Percentiles rank a stretch among this genome's conserved stretches.
phyloP scores from a whole-genome alignment of 306 rosid genomes.

The Vigna trinervia region DNA sequence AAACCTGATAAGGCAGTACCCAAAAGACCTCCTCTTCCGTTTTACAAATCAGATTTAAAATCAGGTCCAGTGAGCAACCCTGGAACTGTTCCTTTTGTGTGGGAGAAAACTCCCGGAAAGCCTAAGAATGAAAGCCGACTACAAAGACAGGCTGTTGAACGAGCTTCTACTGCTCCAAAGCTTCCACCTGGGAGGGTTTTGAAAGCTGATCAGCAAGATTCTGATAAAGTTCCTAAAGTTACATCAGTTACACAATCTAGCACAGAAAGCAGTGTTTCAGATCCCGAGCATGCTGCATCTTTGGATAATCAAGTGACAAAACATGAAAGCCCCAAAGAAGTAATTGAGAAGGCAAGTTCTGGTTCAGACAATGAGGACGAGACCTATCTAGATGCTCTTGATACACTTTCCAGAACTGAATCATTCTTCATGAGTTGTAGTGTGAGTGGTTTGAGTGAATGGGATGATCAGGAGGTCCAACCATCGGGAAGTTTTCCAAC shows the following conservation, averaged over 20 bases:
- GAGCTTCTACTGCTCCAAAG: slow-evolving; percentile 61
- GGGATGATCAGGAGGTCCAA: slow-evolving; percentile 62
- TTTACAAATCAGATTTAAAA: slow-evolving; percentile 79
- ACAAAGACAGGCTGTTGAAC: slow-evolving; percentile 35
- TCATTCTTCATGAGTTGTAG: slow-evolving; percentile 85
- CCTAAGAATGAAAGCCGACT: slow-evolving; percentile 71
- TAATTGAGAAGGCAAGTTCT: slow-evolving; percentile 42
- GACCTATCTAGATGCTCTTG: slow-evolving; percentile 73
- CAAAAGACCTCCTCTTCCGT: slow-evolving; percentile 67
- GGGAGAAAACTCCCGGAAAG: slow-evolving; percentile 85
- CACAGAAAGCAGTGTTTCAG: slow-evolving; percentile 43
- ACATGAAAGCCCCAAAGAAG: slow-evolving; percentile 45
- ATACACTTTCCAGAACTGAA: slow-evolving; percentile 77
- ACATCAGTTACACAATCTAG: slow-evolving; percentile 46
- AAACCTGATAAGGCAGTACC: slow-evolving; percentile 56
- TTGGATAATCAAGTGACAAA: slow-evolving; percentile 48
- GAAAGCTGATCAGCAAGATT: slow-evolving; percentile 56
- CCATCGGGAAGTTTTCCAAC: slow-evolving; percentile 57
- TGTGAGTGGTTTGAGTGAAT: slow-evolving; percentile 77
- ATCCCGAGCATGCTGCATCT: slow-evolving; percentile 47
- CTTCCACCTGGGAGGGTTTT: slow-evolving; percentile 82
- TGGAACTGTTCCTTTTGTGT: slow-evolving; percentile 85
- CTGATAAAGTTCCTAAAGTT: slow-evolving; percentile 46
- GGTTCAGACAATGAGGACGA: slow-evolving; percentile 73
- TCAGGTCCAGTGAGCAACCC: slow-evolving; percentile 90